Base-by-base conservation (phyloP, 192 early-diverging fungal species). In the Backusella sp. region DNA sequence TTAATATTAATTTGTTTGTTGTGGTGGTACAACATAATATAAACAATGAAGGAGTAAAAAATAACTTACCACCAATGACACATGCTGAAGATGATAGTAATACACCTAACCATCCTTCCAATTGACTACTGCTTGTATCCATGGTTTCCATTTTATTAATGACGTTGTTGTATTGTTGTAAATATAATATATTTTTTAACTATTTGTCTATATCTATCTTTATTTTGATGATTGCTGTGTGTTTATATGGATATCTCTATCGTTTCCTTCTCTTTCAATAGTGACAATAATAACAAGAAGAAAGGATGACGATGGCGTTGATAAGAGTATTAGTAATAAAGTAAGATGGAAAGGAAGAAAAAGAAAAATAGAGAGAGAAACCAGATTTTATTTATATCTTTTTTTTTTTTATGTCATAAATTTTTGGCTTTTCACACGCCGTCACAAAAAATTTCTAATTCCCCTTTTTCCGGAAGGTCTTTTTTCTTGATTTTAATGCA, bases 81-180 rank as follows among this genome's bases (percentile, higher is more conserved):
- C 80, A 82, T 35, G 80, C 80, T 26, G 75, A 21, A 6, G 77
- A 76, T 1, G 80, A 82, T 36, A 78, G 30, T 3, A 75, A 41
- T 15, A 78, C 66, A 39, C 73, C 41, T 21, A 76, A 53, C 80
- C 80, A 82, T n/a, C 80, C 28, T 35, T 67, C 66, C 35, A 67
- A 35, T 66, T 66, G 21, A 35, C n/a, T 35, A 14, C 32, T 17
- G 12, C 34, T 35, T 36, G 19, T 67, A 30, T 17, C 66, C 66
- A 67, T 67, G 17, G 66, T 71, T 71, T 44, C 35, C 56, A 28
- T 59, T 2, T 23, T 26, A 21, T 56, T n/a, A 21, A 7, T 19
- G 4, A 49, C n/a, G 5, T 49, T 49, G 5, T 49, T 49, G 4
- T 49, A 49, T 15, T 49, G 8, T 37, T 37, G 37, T 6, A 32